These are phyloP conservation scores for Meripilus lineatus DNA, from an alignment of 1,284 basidiomycete species.

Conservation along the genomic window DNA sequence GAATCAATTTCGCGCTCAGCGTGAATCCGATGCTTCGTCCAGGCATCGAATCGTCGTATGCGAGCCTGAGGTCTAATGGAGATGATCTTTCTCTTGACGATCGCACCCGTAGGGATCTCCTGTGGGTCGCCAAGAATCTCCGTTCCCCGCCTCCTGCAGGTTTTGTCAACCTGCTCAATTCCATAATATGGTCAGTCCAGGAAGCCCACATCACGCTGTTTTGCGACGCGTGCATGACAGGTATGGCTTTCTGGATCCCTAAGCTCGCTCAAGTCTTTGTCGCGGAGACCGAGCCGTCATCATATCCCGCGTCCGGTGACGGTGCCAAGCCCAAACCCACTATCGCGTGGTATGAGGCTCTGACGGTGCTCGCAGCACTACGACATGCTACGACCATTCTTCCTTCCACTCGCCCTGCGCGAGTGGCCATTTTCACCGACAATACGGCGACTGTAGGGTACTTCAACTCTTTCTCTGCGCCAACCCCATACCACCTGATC, in stretches of 20 bases:
- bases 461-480: slow-evolving; percentile 27
- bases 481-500: slow-evolving; percentile 26
- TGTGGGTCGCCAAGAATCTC: slow-evolving; percentile 28
- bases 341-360: slow-evolving; percentile 30
- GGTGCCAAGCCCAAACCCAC: neutral
- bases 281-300: slow-evolving; percentile 2
- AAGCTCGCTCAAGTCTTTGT: slow-evolving; percentile 13
- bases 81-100: slow-evolving; percentile 22
- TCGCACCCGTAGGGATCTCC: slow-evolving; percentile 20
- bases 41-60: slow-evolving; percentile 27
- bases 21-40: slow-evolving; percentile 31
- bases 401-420: neutral
- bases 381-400: neutral
- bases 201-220: slow-evolving; percentile 22
- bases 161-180: slow-evolving; percentile 27
- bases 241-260: slow-evolving; percentile 29
- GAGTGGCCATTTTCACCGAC: slow-evolving; percentile 26
- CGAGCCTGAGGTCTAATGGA: slow-evolving; percentile 28
- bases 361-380: slow-evolving; percentile 16
- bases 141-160: no score
- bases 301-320: slow-evolving; percentile 2
- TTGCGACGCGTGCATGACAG: slow-evolving; percentile 26
- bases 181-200: slow-evolving; percentile 19
- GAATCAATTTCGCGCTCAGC: slow-evolving; percentile 38
- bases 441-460: slow-evolving; percentile 30